Evolutionary conservation across 306 rosid species (phyloP), one percentile per base, ranked within the genome.

Genomic region (Senna tora): DNA sequence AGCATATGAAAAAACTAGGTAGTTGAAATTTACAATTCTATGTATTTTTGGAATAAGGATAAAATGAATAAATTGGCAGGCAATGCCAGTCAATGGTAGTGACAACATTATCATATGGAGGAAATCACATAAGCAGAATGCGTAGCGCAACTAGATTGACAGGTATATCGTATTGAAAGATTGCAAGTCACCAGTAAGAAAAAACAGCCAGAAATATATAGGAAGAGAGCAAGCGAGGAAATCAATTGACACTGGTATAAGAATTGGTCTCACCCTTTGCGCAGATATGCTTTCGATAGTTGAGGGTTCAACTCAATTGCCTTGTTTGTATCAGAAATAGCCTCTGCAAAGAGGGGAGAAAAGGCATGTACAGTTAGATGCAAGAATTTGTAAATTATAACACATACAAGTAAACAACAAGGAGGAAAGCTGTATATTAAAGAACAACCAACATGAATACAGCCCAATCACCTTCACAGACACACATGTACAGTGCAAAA

Each of bases 291-390:
- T 81, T 84, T 94, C 7, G 84, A 20, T 22, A 87, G 66, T 10
- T 85, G 82, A 38, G 85, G 79, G 62, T 86, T 82, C 82, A 94
- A 76, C 63, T 84, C 91, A 77, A 94, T 91, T 7, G 99, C 99
- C 78, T 72, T 94, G 86, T 70, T 91, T 33, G 97, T 86, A 81
- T 94, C 99, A 16, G 85, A 74, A 78, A 91, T 82, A 69, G 97
- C 97, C 83, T 84, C 99, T 94, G 85, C 57, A 85, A 71, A n/a
- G n/a, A n/a, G n/a, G n/a, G n/a, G n/a, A n/a, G n/a, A n/a, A n/a
- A 76, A 53, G 34, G 51, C 54, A 62, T 21, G 19, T 54, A 73
- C 49, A 68, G 16, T 50, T 73, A 8, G 57, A 62, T 16, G 21
- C 21, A 38, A 59, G 22, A 53, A 73, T 45, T 36, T 62, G 61